Base-by-base conservation (phyloP, 2,329 filamentous ascomycete species). In the Ophiosphaerella korrae region DNA sequence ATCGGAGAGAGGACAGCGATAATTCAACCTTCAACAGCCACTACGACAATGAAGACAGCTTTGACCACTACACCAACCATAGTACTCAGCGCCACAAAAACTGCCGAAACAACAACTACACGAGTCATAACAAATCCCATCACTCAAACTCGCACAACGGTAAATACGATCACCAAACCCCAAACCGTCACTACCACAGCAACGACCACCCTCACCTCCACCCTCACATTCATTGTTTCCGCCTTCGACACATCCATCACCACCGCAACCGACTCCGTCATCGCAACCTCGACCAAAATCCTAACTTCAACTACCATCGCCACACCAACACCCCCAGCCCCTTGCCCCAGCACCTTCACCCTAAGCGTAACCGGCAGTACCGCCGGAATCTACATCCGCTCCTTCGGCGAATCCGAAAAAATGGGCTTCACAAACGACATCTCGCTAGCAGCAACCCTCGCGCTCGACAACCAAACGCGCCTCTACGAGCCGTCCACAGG, bases 321-420 rank as follows among this genome's bases (percentile, higher is more conserved):
- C 14, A 42, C 40, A n/a, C 14, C 29, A 21, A 33, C 29, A 14
- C 16, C 40, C 16, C 29, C 29, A 9, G 13, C 40, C n/a, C n/a
- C 40, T 14, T 42, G 40, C 29, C 29, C 40, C 29, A 18, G n/a
- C 9, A 9, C 14, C 6, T 42, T 42, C 40, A 29, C 12, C 40
- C 40, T 42, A 9, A 34, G 7, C 29, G 24, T 34, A 31, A 32
- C 14, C 40, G 31, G 31, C 40, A 34, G 26, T 7, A 29, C 31
- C 3, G 16, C 26, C 2, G 40, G 40, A 21, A 34, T 18, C n/a
- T 42, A 42, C 40, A 32, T 42, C 24, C 40, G 40, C 40, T 16
- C 40, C 40, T 23, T 42, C 29, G 40, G 40, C 40, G 29, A 14
- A 9, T 42, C 40, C 29, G 40, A 42, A 9, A 42, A 42, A 42